A percentile compares a stretch with the other conserved stretches of the same genome.
These are phyloP conservation scores for Alloteropsis angusta DNA, from an alignment of 202 grass and related monocot genomes.

Conservation along the genomic window DNA sequence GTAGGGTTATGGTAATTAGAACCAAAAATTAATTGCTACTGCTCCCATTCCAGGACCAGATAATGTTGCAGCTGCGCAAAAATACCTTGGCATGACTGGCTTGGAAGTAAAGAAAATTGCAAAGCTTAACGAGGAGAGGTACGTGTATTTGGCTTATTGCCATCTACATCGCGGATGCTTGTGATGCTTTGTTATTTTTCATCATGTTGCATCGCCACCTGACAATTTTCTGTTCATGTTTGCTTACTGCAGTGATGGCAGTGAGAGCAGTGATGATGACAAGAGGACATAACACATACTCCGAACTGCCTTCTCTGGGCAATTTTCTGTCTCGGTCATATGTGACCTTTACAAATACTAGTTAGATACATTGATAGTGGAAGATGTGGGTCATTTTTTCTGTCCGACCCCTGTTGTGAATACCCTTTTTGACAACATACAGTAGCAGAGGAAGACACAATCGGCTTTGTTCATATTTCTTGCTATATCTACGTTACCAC, in stretches of 20 bases:
- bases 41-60: slow-evolving; percentile 51
- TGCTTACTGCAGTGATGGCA: slow-evolving; percentile 54
- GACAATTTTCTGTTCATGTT: slow-evolving; percentile 5
- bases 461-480: not conserved
- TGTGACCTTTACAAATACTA: not conserved
- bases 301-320: not conserved
- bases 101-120: slow-evolving; percentile 91
- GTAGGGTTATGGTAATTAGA: not conserved
- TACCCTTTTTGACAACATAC: slow-evolving; percentile 14
- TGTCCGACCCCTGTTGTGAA: slow-evolving; percentile 27
- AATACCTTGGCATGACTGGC: slow-evolving; percentile 76
- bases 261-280: slow-evolving; percentile 83
- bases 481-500: not conserved
- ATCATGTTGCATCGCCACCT: not conserved
- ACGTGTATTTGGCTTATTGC: slow-evolving; percentile 4
- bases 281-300: slow-evolving; percentile 22
- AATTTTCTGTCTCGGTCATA: slow-evolving; percentile 2
- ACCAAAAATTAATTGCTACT: slow-evolving; percentile 13
- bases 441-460: slow-evolving; percentile 10
- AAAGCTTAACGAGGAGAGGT: slow-evolving; percentile 91
- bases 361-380: slow-evolving; percentile 22
- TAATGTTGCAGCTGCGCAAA: slow-evolving; percentile 63
- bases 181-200: not conserved
- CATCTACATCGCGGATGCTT: not conserved
- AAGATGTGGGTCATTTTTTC: slow-evolving; percentile 29